These are phyloP conservation scores for Hortiboletus flavorubellus DNA, from an alignment of 768 basidiomycete genomes.

Conservation along the genomic window DNA sequence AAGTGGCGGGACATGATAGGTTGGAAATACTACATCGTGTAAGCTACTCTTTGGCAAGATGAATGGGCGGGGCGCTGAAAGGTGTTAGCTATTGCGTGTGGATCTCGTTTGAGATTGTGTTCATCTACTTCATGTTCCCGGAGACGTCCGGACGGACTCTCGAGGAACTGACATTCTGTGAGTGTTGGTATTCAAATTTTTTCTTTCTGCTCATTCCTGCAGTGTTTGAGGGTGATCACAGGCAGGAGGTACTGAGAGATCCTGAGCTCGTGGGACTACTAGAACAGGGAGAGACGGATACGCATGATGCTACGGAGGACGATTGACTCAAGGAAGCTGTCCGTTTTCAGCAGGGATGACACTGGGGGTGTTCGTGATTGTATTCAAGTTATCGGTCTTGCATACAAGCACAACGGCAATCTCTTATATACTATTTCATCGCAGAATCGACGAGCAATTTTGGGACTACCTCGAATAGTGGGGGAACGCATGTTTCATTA, in stretches of 20 bases:
- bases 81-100: background rate
- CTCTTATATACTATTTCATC: too few relatives aligned
- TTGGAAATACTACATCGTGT: conserved; percentile 17
- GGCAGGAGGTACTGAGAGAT: background rate
- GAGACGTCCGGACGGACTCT: conserved; percentile 19
- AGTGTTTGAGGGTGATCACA: conserved; percentile 4
- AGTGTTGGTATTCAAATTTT: background rate
- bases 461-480: too few relatives aligned
- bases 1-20: background rate
- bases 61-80: background rate
- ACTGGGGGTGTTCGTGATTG: too few relatives aligned
- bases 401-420: too few relatives aligned
- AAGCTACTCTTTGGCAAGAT: background rate
- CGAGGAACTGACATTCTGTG: conserved; percentile 21
- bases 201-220: too few relatives aligned
- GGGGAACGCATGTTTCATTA: too few relatives aligned
- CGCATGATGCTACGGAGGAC: background rate
- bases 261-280: background rate
- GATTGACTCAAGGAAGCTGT: background rate
- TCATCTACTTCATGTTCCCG: conserved; percentile 19
- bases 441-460: too few relatives aligned
- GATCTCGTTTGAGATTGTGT: conserved; percentile 11
- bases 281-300: background rate
- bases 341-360: background rate
- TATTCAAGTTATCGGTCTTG: too few relatives aligned